phyloP scores from a whole-genome alignment of 768 basidiomycete genomes.

The Amanita thiersii region DNA sequence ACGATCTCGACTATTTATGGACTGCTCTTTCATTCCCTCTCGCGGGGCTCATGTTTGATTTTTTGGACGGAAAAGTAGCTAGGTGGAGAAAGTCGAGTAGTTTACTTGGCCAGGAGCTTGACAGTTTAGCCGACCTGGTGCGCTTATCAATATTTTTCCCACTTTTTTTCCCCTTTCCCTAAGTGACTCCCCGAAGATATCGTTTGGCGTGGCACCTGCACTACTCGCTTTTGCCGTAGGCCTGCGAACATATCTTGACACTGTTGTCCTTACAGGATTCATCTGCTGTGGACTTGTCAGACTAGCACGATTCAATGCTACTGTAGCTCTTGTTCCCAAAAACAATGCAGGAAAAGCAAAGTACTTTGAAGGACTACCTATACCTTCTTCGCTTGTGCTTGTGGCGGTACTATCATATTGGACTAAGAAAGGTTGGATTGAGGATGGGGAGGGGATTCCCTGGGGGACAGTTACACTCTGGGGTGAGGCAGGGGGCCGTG shows the following conservation, averaged over 20 bases:
- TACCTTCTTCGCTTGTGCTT: constrained; percentile 81
- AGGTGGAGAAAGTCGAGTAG: constrained; percentile 94
- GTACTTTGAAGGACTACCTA: constrained; percentile 97
- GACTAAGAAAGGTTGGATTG: constrained; percentile 80
- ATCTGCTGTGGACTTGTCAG: constrained; percentile 96
- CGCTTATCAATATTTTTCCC: constrained; percentile 18
- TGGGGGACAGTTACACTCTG: constrained; percentile 67
- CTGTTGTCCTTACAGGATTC: constrained; percentile 77
- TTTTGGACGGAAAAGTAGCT: constrained; percentile 95
- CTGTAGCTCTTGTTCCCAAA: constrained; percentile 90
- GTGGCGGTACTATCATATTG: constrained; percentile 77
- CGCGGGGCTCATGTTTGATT: constrained; percentile 95
- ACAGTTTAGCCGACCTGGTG: constrained; percentile 93
- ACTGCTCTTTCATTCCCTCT: constrained; percentile 84
- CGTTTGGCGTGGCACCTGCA: constrained; percentile 97
- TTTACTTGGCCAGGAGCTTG: constrained; percentile 95
- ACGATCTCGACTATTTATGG: constrained; percentile 76
- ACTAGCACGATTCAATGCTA: constrained; percentile 97
- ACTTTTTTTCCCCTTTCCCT: constrained; percentile 7
- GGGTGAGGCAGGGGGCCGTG: constrained; percentile 62
- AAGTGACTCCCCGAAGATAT: constrained; percentile 50
- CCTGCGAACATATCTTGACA: constrained; percentile 86
- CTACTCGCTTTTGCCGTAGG: constrained; percentile 87
- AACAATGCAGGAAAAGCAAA: constrained; percentile 79
- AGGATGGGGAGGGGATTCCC: constrained; percentile 67